phyloP scores from a whole-genome alignment of 768 basidiomycete genomes.

The Hemileccinum impolitum region DNA sequence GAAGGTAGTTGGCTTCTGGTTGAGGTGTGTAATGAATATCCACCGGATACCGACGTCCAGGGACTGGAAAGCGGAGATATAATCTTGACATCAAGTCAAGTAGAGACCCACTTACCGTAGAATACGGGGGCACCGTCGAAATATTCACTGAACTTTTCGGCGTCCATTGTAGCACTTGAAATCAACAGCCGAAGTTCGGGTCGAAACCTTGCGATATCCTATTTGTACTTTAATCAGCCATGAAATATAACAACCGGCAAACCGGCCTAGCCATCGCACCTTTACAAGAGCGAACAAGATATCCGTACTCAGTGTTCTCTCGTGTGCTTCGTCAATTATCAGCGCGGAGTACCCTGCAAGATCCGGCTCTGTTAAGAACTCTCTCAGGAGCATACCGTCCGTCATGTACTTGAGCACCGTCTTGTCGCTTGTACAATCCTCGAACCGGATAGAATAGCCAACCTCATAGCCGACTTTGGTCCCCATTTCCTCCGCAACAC shows the following conservation, averaged over 20 bases:
- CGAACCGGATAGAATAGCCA: constrained; percentile 99
- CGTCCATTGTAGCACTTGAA: constrained; percentile 95
- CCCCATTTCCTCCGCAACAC: constrained; percentile 99
- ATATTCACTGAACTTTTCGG: constrained; percentile 96
- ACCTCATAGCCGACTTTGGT: constrained; percentile 97
- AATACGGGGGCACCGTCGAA: constrained; percentile 97
- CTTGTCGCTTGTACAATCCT: constrained; percentile 99
- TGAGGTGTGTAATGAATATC: constrained; percentile 99
- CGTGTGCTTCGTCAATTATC: constrained; percentile 99
- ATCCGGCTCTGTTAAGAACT: constrained; percentile 97
- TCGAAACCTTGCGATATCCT: constrained; percentile 96
- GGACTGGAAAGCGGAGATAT: constrained; percentile 51
- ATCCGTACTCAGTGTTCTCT: constrained; percentile 96
- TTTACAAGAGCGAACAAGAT: constrained; percentile 98
- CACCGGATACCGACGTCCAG: constrained; percentile 95
- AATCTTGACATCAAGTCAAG: background rate
- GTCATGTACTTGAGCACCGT: constrained; percentile 99
- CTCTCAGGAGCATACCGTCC: constrained; percentile 95
- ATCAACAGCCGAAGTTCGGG: constrained; percentile 92
- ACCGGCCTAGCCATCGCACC: constrained; percentile 51
- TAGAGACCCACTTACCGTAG: constrained; percentile 58
- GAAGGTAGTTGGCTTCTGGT: constrained; percentile 98
- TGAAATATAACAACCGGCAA: constrained; percentile 4
- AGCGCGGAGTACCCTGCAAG: constrained; percentile 91
- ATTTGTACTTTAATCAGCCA: constrained; percentile 20